Conservation (phyloP, 2,329 filamentous ascomycete genomes). For the Talaromyces islandicus region DNA sequence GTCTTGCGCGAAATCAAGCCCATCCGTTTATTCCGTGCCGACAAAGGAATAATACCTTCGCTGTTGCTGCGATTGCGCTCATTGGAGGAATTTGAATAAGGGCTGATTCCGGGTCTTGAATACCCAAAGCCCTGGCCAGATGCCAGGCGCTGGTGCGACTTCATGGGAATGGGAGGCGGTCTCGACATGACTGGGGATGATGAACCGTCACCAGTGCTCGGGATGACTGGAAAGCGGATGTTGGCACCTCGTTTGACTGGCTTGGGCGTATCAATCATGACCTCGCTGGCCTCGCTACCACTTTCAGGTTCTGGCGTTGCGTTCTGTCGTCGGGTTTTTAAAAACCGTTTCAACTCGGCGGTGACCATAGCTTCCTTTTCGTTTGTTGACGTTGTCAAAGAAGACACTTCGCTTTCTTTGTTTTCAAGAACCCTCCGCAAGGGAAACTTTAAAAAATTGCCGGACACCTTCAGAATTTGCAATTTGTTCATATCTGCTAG, state of each 20-base stretch:
- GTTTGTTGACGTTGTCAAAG: slow-evolving; percentile 49
- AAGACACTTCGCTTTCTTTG: slow-evolving; percentile 59
- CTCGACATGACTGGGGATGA: slow-evolving; percentile 62
- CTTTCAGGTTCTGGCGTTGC: slow-evolving; percentile 39
- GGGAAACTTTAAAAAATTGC: slow-evolving; percentile 78
- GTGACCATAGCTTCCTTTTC: slow-evolving; percentile 57
- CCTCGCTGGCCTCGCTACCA: slow-evolving; percentile 54
- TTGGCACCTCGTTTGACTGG: slow-evolving; percentile 53
- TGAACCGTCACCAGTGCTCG: slow-evolving; percentile 50
- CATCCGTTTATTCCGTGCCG: slow-evolving; percentile 52
- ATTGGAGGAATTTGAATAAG: slow-evolving; percentile 56
- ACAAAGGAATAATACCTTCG: slow-evolving; percentile 50
- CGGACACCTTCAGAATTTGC: slow-evolving; percentile 82
- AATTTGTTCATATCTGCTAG: slow-evolving; percentile 85
- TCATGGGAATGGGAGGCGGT: slow-evolving; percentile 70
- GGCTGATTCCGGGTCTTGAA: slow-evolving; percentile 68
- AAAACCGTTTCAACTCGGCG: slow-evolving; percentile 54
- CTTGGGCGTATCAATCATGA: slow-evolving; percentile 69
- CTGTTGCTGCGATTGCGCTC: slow-evolving; percentile 56
- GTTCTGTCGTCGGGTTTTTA: slow-evolving; percentile 42
- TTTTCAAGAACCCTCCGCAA: slow-evolving; percentile 63
- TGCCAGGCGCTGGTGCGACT: slow-evolving; percentile 67
- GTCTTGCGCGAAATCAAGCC: slow-evolving; percentile 53
- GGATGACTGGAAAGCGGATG: slow-evolving; percentile 54
- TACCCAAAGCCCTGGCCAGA: slow-evolving; percentile 44